phyloP scores from a whole-genome alignment of 1,139 yeast genomes.

The Sugiyamaella sp. region DNA sequence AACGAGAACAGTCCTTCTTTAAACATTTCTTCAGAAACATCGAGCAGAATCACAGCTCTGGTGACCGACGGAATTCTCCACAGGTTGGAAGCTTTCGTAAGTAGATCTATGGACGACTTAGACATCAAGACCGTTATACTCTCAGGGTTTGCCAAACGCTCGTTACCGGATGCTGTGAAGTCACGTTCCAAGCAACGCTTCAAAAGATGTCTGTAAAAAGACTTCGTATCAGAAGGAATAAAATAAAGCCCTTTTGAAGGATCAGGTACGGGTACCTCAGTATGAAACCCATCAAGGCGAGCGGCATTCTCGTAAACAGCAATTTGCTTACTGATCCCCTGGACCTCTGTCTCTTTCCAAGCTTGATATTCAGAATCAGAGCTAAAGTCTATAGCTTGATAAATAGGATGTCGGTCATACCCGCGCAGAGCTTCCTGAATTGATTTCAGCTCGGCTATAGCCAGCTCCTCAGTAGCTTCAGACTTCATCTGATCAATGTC shows the following conservation, averaged over 20 bases:
- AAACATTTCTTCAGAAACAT: conserved; percentile 45
- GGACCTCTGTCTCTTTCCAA: conserved; percentile 57
- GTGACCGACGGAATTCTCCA: conserved; percentile 67
- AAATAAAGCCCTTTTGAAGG: conserved; percentile 25
- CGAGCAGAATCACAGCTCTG: conserved; percentile 54
- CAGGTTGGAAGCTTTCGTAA: conserved; percentile 52
- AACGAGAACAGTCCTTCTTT: conserved; percentile 78
- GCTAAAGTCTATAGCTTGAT: conserved; percentile 48
- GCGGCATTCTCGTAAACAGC: conserved; percentile 7
- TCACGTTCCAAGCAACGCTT: conserved; percentile 42
- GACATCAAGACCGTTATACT: conserved; percentile 42
- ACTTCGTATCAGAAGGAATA: conserved; percentile 43
- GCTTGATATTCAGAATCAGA: conserved; percentile 46
- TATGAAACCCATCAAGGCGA: background rate
- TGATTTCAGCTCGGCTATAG: conserved; percentile 52
- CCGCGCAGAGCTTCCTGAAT: conserved; percentile 48
- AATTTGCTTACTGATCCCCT: conserved; percentile 46
- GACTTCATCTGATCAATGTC: conserved; percentile 41
- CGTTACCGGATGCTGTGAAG: conserved; percentile 33
- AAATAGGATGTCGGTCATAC: conserved; percentile 47
- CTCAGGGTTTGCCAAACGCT: conserved; percentile 35
- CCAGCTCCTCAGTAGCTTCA: conserved; percentile 48
- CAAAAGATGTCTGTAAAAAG: conserved; percentile 46
- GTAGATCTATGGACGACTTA: conserved; percentile 49
- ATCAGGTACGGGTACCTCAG: conserved; percentile 10